These are phyloP conservation scores for Trichophyton benhamiae DNA, from an alignment of 2,329 filamentous ascomycete genomes.

Conservation along the genomic window DNA sequence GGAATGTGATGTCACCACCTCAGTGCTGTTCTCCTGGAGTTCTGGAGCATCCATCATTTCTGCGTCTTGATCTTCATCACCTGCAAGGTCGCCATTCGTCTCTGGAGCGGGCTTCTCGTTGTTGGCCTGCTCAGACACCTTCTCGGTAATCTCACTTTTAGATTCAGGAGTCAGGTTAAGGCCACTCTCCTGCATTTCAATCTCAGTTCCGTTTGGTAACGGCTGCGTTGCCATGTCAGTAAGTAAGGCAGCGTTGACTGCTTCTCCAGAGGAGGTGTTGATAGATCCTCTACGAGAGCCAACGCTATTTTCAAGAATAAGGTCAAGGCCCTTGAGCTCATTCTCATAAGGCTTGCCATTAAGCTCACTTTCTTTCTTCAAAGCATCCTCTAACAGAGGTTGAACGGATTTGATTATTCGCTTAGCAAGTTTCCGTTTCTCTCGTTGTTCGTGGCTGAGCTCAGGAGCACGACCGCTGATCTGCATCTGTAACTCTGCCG, in stretches of 20 bases:
- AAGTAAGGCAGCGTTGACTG: not conserved
- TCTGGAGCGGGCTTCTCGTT: not conserved
- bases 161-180: not conserved
- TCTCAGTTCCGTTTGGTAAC: not conserved
- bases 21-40: not conserved
- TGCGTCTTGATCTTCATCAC: not conserved
- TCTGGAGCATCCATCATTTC: not conserved
- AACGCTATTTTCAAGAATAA: slow-evolving; percentile 56
- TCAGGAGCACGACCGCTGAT: slow-evolving; percentile 37
- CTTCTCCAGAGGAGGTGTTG: not conserved
- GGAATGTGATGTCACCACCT: not conserved
- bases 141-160: not conserved
- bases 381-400: slow-evolving; percentile 60
- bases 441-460: slow-evolving; percentile 54
- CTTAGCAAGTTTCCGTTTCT: slow-evolving; percentile 74
- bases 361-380: slow-evolving; percentile 71
- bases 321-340: slow-evolving; percentile 61
- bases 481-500: slow-evolving; percentile 38
- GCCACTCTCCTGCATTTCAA: not conserved
- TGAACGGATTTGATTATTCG: slow-evolving; percentile 77
- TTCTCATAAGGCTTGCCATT: slow-evolving; percentile 56
- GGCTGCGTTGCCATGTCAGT: not conserved
- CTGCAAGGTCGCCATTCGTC: not conserved
- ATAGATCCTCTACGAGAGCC: slow-evolving; percentile 35
- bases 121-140: not conserved